These are phyloP conservation scores for Cyberlindnera maritima DNA, from an alignment of 805 yeast species.

Conservation along the genomic window DNA sequence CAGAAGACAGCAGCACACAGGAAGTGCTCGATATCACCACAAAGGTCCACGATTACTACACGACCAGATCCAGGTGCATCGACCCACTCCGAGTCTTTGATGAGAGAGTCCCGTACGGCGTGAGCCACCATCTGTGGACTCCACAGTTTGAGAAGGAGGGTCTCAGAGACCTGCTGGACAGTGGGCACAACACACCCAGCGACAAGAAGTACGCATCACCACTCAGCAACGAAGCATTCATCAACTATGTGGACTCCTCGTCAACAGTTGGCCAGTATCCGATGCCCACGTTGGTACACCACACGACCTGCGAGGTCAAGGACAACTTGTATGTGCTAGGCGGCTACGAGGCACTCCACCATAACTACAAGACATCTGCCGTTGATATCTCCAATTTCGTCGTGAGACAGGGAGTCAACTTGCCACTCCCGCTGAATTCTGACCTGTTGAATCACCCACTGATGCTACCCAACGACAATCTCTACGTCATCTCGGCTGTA, in stretches of 20 bases:
- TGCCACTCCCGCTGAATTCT: conserved; percentile 45
- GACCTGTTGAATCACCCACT: conserved; percentile 41
- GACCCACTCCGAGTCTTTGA: background rate
- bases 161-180: background rate
- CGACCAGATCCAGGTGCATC: background rate
- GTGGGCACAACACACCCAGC: background rate
- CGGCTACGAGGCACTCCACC: conserved; percentile 33
- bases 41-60: background rate
- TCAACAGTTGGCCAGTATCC: conserved; percentile 36
- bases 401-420: conserved; percentile 37
- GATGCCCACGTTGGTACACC: conserved; percentile 43
- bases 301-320: conserved; percentile 38
- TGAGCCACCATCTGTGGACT: background rate
- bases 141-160: background rate
- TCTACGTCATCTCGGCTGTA: conserved; percentile 38
- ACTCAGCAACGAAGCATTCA: conserved; percentile 9
- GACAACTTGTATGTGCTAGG: conserved; percentile 42
- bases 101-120: background rate
- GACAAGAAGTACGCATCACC: background rate
- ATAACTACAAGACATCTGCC: background rate
- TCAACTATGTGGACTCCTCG: conserved; percentile 29
- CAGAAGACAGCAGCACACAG: background rate
- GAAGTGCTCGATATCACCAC: background rate
- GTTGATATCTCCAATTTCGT: conserved; percentile 34
- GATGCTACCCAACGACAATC: conserved; percentile 35